These are phyloP conservation scores for Podospora tetraspora DNA, from an alignment of 495 filamentous ascomycete species.

Conservation along the genomic window DNA sequence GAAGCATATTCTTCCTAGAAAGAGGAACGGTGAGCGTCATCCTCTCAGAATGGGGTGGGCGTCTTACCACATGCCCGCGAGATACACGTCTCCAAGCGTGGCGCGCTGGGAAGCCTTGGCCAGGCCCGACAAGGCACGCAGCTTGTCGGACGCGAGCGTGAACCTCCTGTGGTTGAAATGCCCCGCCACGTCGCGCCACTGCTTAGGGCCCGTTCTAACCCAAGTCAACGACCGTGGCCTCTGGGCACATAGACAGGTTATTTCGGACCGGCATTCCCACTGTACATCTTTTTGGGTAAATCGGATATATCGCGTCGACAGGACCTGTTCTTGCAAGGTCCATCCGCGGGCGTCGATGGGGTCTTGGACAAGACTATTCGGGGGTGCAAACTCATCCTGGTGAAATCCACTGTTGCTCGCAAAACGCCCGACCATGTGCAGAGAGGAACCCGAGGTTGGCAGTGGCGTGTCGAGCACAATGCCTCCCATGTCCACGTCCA, in stretches of 20 bases:
- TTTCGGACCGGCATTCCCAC: neutral
- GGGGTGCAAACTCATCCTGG: neutral
- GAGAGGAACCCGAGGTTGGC: neutral
- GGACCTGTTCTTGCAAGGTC: constrained; percentile 2
- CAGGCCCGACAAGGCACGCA: neutral
- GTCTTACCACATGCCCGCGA: neutral
- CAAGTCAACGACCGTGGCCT: too few species aligned
- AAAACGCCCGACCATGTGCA: neutral
- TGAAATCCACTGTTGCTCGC: neutral
- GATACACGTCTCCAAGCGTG: neutral
- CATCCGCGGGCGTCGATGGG: constrained; percentile 1
- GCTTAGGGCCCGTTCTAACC: too few species aligned
- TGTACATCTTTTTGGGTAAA: constrained; percentile 3
- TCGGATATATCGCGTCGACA: neutral
- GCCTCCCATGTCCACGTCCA: neutral
- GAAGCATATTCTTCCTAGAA: neutral
- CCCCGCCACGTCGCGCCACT: too few species aligned
- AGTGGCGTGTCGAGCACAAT: neutral
- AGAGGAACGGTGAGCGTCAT: neutral
- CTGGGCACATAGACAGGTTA: neutral
- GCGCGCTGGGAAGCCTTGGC: neutral
- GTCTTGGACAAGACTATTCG: neutral
- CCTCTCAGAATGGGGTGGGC: neutral
- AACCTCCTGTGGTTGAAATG: neutral
- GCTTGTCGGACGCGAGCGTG: neutral